Percentiles rank a stretch among this genome's conserved stretches.
Conservation (phyloP, 1,284 basidiomycete species). For the Cryptococcus sp. region DNA sequence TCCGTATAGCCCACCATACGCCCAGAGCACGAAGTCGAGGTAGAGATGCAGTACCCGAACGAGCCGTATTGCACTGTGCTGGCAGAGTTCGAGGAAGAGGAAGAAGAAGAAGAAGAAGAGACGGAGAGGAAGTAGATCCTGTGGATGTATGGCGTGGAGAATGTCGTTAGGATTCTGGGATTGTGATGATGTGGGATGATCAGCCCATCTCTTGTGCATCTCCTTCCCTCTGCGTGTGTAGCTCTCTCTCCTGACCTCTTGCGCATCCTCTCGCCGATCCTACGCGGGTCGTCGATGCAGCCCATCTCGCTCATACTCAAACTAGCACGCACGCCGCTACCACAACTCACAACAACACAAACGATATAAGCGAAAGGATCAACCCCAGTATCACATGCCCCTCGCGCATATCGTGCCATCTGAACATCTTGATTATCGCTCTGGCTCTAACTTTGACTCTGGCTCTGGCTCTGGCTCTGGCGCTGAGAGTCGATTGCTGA, state of each 20-base stretch:
- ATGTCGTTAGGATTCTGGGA: slow-evolving; percentile 27
- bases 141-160: slow-evolving; percentile 35
- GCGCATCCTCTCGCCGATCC: too few species aligned
- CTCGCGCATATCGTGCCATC: slow-evolving; percentile 30
- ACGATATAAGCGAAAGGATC: slow-evolving; percentile 16
- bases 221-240: too few species aligned
- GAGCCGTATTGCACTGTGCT: slow-evolving; percentile 20
- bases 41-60: slow-evolving; percentile 29
- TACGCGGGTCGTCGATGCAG: too few species aligned
- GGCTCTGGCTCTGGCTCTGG: not conserved
- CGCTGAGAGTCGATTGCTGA: not conserved
- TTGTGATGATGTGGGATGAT: not conserved
- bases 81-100: not conserved
- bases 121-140: slow-evolving; percentile 26
- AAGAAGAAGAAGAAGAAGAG: not conserved
- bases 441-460: not conserved
- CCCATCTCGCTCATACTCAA: too few species aligned
- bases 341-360: slow-evolving; percentile 32
- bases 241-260: too few species aligned
- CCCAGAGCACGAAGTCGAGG: not conserved
- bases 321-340: too few species aligned
- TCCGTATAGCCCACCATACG: not conserved
- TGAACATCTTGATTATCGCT: slow-evolving; percentile 13
- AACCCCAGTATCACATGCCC: slow-evolving; percentile 39
- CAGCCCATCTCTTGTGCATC: not conserved